Base-by-base conservation (phyloP, 257 asterid genomes). In the Prunella vulgaris region DNA sequence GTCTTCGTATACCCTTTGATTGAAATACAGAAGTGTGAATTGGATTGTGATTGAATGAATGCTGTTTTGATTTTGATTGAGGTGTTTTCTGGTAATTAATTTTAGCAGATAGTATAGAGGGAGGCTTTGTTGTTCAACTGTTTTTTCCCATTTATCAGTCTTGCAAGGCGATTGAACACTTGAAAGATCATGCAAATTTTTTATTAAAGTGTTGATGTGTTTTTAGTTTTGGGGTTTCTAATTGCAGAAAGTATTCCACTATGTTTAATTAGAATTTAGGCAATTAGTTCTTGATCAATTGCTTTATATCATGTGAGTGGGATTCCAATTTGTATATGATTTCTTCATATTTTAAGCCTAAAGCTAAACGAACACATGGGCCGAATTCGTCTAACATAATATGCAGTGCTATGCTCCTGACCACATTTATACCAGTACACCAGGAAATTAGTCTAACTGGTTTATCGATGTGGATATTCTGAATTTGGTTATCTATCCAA, bases 91-190 rank as follows among this genome's bases (percentile, higher is more conserved):
- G 32, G 69, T 52, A 10, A 56, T 21, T 49, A 38, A 21, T 40
- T 40, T n/a, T 40, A 40, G 15, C 48, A 40, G 48, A 33, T 54
- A 5, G 7, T 25, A 58, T 25, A 10, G n/a, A 21, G 9, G 35
- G 20, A 52, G 69, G 64, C 27, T 33, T 65, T 17, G 61, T 52
- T 59, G 70, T 65, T 66, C 28, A 18, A 42, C 58, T 64, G 35
- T 15, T 25, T 37, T 40, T 10, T 40, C n/a, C 3, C n/a, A 40
- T 40, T 40, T 12, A 40, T 12, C 48, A 40, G 12, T 10, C 48
- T 40, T 40, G 48, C 48, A 9, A 40, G 15, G 48, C 48, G 15
- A 40, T 40, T 10, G 48, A 40, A 12, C 15, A 40, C 48, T 40
- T 40, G 48, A 40, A 40, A 40, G 15, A 53, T 33, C 52, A 44